Evolutionary conservation across 116 monocot species (phyloP).

Genomic region (Phalaenopsis hybrid): DNA sequence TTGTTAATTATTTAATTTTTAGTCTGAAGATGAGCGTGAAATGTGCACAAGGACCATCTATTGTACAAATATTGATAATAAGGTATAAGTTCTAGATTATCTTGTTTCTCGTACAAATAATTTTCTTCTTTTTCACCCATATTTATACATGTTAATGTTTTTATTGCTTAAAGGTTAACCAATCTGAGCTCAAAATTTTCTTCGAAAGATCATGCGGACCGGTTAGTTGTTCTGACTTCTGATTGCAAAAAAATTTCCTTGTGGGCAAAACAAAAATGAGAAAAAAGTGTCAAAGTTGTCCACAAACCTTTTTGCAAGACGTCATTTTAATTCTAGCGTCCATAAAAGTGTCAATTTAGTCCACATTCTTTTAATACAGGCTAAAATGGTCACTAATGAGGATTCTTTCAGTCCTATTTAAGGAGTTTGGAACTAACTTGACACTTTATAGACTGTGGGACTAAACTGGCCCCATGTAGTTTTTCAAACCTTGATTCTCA

Average conservation of each 20-base stretch:
- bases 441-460: too few relatives aligned
- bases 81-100: conserved; percentile 28
- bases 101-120: neutral
- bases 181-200: conserved; percentile 70
- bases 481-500: neutral
- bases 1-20: neutral
- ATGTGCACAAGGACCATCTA: conserved; percentile 53
- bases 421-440: too few relatives aligned
- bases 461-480: too few relatives aligned
- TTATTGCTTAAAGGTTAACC: conserved; percentile 47
- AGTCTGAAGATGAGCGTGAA: conserved; percentile 75
- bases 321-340: too few relatives aligned
- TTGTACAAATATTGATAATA: conserved; percentile 97
- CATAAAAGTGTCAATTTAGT: too few relatives aligned
- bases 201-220: conserved; percentile 80
- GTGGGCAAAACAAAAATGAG: too few relatives aligned
- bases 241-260: neutral
- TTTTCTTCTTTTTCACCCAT: too few relatives aligned
- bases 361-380: too few relatives aligned
- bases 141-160: neutral
- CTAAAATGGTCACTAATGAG: too few relatives aligned
- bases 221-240: conserved; percentile 28
- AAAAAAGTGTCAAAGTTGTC: too few relatives aligned
- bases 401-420: too few relatives aligned
- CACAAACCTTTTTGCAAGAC: too few relatives aligned